phyloP scores from a whole-genome alignment of 2,329 filamentous ascomycete genomes.

The Diaporthe longicolla region DNA sequence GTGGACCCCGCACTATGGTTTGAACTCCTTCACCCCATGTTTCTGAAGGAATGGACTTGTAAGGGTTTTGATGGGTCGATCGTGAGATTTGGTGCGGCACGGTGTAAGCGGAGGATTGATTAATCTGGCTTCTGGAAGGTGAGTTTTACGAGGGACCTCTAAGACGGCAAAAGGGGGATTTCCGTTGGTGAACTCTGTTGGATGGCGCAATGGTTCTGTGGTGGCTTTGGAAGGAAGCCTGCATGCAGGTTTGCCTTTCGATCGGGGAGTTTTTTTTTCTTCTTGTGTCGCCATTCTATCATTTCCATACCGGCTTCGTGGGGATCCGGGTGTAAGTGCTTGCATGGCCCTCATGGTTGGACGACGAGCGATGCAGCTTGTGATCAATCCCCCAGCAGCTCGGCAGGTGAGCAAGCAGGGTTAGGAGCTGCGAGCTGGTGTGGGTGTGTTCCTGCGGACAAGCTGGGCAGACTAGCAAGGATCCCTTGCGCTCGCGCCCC shows the following conservation, averaged over 20 bases:
- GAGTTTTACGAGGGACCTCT: not conserved
- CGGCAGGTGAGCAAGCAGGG: constrained; percentile 2
- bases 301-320: not conserved
- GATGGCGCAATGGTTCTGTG: not conserved
- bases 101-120: constrained; percentile 3
- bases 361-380: not conserved
- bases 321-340: constrained; percentile 31
- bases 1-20: constrained; percentile 4
- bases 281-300: not conserved
- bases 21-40: not conserved
- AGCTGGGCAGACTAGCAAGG: not conserved
- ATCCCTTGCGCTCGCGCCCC: not conserved
- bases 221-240: not conserved
- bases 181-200: not conserved
- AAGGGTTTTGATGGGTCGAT: constrained; percentile 8
- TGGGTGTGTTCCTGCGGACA: not conserved
- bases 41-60: constrained; percentile 9
- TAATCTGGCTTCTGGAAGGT: not conserved
- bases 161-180: not conserved
- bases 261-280: not conserved
- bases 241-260: not conserved
- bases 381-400: not conserved
- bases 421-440: not conserved
- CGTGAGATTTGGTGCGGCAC: constrained; percentile 20
- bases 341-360: not conserved